A percentile compares a stretch with the other conserved stretches of the same genome.
phyloP scores from a whole-genome alignment of 2,329 filamentous ascomycete genomes.

The Paraconiothyrium brasiliense region DNA sequence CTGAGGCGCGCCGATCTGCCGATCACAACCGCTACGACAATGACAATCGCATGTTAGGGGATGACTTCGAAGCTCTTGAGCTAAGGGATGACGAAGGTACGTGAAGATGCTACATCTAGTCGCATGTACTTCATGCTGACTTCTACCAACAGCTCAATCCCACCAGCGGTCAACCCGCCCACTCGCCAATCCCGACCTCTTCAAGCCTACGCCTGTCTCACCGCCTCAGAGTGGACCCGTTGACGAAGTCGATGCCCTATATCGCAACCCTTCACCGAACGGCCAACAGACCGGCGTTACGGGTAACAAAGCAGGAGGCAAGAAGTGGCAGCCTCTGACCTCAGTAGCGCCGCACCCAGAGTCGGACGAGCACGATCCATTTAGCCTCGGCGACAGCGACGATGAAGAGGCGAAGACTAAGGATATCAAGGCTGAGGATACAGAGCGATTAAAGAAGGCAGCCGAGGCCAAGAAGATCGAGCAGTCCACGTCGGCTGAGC shows the following conservation, averaged over 20 bases:
- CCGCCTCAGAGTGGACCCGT: slow-evolving; percentile 68
- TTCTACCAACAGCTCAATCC: slow-evolving; percentile 56
- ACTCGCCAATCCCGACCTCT: slow-evolving; percentile 79
- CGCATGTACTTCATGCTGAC: slow-evolving; percentile 5
- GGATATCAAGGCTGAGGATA: slow-evolving; percentile 64
- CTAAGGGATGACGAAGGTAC: slow-evolving; percentile 69
- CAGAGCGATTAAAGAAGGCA: slow-evolving; percentile 59
- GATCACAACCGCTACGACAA: slow-evolving; percentile 95
- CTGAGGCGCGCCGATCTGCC: slow-evolving; percentile 70
- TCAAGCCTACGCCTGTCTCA: slow-evolving; percentile 71
- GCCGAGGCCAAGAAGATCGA: slow-evolving; percentile 49
- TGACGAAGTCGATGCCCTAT: slow-evolving; percentile 81
- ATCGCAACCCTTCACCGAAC: slow-evolving; percentile 61
- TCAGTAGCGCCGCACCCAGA: slow-evolving; percentile 85
- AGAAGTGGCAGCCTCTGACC: slow-evolving; percentile 97
- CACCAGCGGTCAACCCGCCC: slow-evolving; percentile 69
- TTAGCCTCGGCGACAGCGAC: slow-evolving; percentile 94
- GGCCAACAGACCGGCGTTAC: slow-evolving; percentile 34
- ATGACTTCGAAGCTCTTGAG: slow-evolving; percentile 80
- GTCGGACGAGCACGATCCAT: slow-evolving; percentile 86
- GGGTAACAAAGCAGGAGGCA: slow-evolving; percentile 67
- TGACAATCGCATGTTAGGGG: slow-evolving; percentile 87
- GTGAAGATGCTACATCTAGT: neutral
- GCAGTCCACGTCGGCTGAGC: slow-evolving; percentile 32
- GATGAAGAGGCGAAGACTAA: slow-evolving; percentile 81